Conservation (phyloP, 768 basidiomycete species). For the Auricularia sp. region DNA sequence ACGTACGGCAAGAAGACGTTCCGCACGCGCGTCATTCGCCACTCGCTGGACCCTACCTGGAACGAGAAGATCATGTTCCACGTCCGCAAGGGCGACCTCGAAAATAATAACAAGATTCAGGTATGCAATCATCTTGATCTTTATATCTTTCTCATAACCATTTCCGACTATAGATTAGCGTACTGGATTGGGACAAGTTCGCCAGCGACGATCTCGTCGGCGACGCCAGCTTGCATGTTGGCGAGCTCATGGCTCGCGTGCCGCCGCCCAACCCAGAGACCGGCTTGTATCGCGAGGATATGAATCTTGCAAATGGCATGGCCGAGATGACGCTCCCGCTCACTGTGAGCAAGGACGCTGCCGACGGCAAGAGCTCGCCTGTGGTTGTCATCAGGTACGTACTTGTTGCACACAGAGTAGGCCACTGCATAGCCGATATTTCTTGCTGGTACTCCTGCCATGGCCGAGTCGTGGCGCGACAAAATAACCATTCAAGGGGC, state of each 20-base stretch:
- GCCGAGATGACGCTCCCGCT: conserved; percentile 28
- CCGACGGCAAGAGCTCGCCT: conserved; percentile 26
- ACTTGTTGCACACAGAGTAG: neutral
- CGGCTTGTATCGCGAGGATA: conserved; percentile 10
- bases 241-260: conserved; percentile 28
- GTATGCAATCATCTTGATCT: neutral
- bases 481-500: too few species aligned
- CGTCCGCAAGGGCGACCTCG: conserved; percentile 25
- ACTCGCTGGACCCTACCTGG: conserved; percentile 33
- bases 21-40: conserved; percentile 26
- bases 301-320: conserved; percentile 29
- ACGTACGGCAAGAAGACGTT: conserved; percentile 39
- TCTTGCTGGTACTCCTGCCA: too few species aligned
- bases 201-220: conserved; percentile 33
- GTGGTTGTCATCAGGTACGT: conserved; percentile 10
- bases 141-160: neutral
- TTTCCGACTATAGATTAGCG: conserved; percentile 19
- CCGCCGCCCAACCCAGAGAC: conserved; percentile 28
- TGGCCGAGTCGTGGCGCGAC: too few species aligned
- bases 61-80: conserved; percentile 39
- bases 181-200: conserved; percentile 40
- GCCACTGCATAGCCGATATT: conserved; percentile 1
- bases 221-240: conserved; percentile 26
- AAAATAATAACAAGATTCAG: conserved; percentile 23
- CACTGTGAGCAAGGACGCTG: conserved; percentile 21